Conservation (phyloP, 2,329 filamentous ascomycete genomes). For the Pseudogymnoascus sp. region DNA sequence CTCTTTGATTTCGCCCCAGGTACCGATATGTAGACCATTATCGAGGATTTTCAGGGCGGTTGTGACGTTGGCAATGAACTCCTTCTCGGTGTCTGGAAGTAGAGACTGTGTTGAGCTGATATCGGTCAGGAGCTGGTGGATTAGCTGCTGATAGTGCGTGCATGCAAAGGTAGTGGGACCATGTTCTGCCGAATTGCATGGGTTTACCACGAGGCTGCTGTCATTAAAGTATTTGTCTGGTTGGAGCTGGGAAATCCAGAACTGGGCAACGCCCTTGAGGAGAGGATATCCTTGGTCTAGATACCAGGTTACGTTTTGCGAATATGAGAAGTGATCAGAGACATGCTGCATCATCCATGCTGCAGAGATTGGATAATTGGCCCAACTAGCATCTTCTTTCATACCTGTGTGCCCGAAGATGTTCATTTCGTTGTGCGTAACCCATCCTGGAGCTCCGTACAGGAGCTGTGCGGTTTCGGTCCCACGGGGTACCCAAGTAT, state of each 20-base stretch:
- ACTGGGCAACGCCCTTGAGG: slow-evolving; percentile 44
- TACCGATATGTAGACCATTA: slow-evolving; percentile 40
- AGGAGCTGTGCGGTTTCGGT: slow-evolving; percentile 43
- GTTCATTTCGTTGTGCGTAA: slow-evolving; percentile 48
- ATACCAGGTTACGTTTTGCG: slow-evolving; percentile 40
- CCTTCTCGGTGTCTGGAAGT: slow-evolving; percentile 20
- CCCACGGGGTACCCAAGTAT: slow-evolving; percentile 47
- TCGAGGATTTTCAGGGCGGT: slow-evolving; percentile 39
- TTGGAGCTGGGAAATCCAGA: slow-evolving; percentile 47
- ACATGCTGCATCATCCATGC: slow-evolving; percentile 56
- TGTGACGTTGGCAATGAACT: slow-evolving; percentile 31
- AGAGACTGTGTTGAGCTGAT: slow-evolving; percentile 1
- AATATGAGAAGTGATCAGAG: slow-evolving; percentile 49
- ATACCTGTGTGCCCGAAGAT: slow-evolving; percentile 50
- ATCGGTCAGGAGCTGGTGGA: slow-evolving; percentile 26
- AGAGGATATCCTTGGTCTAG: slow-evolving; percentile 42
- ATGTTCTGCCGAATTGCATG: slow-evolving; percentile 51
- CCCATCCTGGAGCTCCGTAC: slow-evolving; percentile 46
- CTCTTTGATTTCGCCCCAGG: slow-evolving; percentile 39
- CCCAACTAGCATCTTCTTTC: slow-evolving; percentile 37
- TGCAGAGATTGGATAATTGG: slow-evolving; percentile 36
- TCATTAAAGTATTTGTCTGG: slow-evolving; percentile 42
- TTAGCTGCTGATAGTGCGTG: slow-evolving; percentile 45
- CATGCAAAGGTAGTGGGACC: slow-evolving; percentile 47
- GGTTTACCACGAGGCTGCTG: slow-evolving; percentile 45